Evolutionary conservation across 1,139 yeast genomes (phyloP), one percentile per base, ranked within the genome.

Genomic region (Hansenula lynferdii): DNA sequence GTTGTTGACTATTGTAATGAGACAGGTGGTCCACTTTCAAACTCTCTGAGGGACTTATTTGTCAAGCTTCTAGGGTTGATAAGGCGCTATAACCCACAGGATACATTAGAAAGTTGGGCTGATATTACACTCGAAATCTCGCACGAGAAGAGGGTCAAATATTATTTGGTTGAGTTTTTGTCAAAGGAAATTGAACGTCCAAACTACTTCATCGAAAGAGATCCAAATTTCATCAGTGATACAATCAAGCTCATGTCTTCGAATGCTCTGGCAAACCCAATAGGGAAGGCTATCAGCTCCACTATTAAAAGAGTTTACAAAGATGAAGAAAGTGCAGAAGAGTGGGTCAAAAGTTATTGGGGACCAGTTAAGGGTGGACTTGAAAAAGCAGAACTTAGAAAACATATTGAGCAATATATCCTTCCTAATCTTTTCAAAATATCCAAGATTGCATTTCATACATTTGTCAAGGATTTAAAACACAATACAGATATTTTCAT

Each of bases 1-100:
- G 70, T 83, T 9, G 61, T 81, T 35, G 87, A 79, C 46, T 79
- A 77, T 51, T 78, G 89, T 78, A 78, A 77, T 38, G 85, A 79
- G 38, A 75, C 86, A 2, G 80, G 84, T 6, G 78, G 85, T 1
- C 80, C 94, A 0, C 61, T 85, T 25, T 77, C 81, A 7, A 84
- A 81, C 48, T 81, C 94, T 0, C 59, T 85, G 37, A 71, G 69
- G 39, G 84, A 78, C 29, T 55, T 86, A 28, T 70, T 85, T 37
- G 48, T 59, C 5, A 83, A 81, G 47, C 52, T 80, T 34, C 57
- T 81, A 6, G 46, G 56, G 1, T 60, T 77, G 21, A 50, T 72
- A 14, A 60, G 60, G 28, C 32, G 50, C 8, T 38, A 61, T 9
- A 58, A 55, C 16, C 35, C 38, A 11, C 53, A 50, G n/a, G 34